Percentiles rank a stretch among this genome's conserved stretches.
Conservation (phyloP, 768 basidiomycete genomes). For the Auricularia sp. region DNA sequence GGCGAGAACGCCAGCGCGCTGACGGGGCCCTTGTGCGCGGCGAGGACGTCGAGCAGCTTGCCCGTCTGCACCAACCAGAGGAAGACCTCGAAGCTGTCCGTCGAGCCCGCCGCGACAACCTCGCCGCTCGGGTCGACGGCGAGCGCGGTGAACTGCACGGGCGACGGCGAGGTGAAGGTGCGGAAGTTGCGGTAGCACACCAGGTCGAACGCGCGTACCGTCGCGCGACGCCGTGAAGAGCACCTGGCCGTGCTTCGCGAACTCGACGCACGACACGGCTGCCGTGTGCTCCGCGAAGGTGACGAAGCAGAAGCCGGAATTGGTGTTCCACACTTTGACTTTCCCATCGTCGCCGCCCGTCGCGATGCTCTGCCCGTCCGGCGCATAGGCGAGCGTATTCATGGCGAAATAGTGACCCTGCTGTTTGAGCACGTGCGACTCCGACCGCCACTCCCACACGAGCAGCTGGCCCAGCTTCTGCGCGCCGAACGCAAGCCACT, state of each 20-base stretch:
- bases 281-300: slow-evolving; percentile 93
- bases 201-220: slow-evolving; percentile 88
- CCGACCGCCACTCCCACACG: slow-evolving; percentile 99
- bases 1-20: slow-evolving; percentile 85
- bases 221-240: slow-evolving; percentile 89
- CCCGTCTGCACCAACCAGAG: slow-evolving; percentile 98
- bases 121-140: slow-evolving; percentile 96
- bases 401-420: slow-evolving; percentile 98
- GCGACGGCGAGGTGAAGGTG: slow-evolving; percentile 91
- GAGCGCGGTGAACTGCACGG: slow-evolving; percentile 93
- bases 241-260: slow-evolving; percentile 85
- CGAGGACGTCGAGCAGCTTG: slow-evolving; percentile 83
- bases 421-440: slow-evolving; percentile 94
- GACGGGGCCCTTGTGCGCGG: slow-evolving; percentile 90
- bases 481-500: slow-evolving; percentile 98
- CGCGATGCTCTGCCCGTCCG: slow-evolving; percentile 89
- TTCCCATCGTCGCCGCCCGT: slow-evolving; percentile 98
- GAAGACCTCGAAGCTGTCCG: slow-evolving; percentile 92
- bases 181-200: slow-evolving; percentile 97
- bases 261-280: slow-evolving; percentile 74
- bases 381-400: slow-evolving; percentile 88
- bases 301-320: slow-evolving; percentile 92
- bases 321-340: slow-evolving; percentile 96
- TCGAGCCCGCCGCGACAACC: slow-evolving; percentile 93
- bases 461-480: slow-evolving; percentile 90